Percentiles rank a stretch among this genome's conserved stretches.
Conservation (phyloP, 176 grass and related monocot genomes). For the Eragrostis curvula region DNA sequence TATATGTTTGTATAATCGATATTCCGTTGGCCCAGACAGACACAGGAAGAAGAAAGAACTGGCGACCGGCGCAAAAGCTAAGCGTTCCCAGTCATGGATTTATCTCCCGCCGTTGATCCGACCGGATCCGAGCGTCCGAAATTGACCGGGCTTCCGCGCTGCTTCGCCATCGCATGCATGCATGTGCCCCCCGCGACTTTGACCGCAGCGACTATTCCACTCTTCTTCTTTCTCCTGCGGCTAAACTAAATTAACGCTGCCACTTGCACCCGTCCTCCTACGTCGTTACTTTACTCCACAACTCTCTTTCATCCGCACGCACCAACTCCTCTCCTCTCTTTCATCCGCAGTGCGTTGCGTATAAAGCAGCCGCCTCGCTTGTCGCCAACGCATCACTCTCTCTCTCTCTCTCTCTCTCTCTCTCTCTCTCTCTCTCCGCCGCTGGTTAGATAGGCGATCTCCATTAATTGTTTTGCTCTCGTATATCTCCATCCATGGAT, state of each 20-base stretch:
- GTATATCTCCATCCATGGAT: slow-evolving; percentile 21
- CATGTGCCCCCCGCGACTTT: slow-evolving; percentile 4
- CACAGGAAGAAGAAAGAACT: no score
- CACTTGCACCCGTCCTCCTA: background rate
- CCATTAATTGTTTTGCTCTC: background rate
- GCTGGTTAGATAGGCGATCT: background rate
- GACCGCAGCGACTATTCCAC: slow-evolving; percentile 30
- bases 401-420: background rate
- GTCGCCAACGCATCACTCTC: background rate
- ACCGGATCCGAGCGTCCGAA: background rate
- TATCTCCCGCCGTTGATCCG: background rate
- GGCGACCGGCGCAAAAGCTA: no score
- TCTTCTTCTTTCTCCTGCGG: no score
- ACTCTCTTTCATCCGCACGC: no score
- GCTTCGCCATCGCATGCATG: background rate
- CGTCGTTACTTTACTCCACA: background rate
- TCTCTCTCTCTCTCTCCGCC: background rate
- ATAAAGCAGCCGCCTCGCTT: background rate
- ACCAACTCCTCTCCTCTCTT: no score
- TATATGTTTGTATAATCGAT: no score
- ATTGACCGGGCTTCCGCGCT: slow-evolving; percentile 20
- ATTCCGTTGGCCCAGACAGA: no score
- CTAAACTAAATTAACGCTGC: background rate
- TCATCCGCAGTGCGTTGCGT: background rate
- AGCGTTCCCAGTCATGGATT: background rate